Evolutionary conservation across 441 rosid genomes (phyloP).

Genomic region (Pelargonium fulgidum): DNA sequence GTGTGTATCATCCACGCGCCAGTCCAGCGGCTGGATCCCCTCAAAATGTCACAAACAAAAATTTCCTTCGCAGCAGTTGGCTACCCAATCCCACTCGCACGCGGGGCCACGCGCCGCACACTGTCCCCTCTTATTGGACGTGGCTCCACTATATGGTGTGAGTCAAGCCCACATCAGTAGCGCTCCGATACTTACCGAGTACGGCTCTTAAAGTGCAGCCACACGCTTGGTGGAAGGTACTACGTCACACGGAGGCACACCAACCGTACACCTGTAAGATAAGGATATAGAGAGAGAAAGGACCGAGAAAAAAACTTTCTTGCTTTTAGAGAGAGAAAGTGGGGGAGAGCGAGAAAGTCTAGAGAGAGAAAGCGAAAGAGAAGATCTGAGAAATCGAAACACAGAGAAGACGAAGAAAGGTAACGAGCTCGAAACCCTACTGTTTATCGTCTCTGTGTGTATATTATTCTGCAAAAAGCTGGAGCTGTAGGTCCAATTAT

Average conservation of each 20-base stretch:
- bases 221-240: slow-evolving; percentile 21
- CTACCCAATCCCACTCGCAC: too few species aligned
- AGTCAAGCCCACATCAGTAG: too few species aligned
- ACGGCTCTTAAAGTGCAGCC: slow-evolving; percentile 27
- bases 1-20: too few species aligned
- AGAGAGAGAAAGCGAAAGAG: slow-evolving; percentile 15
- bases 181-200: slow-evolving; percentile 24
- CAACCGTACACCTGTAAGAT: slow-evolving; percentile 64
- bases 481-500: neutral
- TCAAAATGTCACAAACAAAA: too few species aligned
- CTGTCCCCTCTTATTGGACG: neutral
- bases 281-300: slow-evolving; percentile 28
- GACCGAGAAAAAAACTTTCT: neutral
- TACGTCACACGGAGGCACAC: slow-evolving; percentile 26
- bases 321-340: slow-evolving; percentile 16
- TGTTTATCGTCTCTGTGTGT: neutral
- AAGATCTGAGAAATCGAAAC: slow-evolving; percentile 26
- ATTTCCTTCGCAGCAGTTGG: too few species aligned
- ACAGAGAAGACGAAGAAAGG: slow-evolving; percentile 28
- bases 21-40: too few species aligned
- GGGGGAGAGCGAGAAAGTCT: neutral
- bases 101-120: neutral
- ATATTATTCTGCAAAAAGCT: neutral
- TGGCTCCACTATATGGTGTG: neutral
- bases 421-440: slow-evolving; percentile 34